phyloP scores from a whole-genome alignment of 805 yeast genomes.

The Wickerhamiella hasegawae region DNA sequence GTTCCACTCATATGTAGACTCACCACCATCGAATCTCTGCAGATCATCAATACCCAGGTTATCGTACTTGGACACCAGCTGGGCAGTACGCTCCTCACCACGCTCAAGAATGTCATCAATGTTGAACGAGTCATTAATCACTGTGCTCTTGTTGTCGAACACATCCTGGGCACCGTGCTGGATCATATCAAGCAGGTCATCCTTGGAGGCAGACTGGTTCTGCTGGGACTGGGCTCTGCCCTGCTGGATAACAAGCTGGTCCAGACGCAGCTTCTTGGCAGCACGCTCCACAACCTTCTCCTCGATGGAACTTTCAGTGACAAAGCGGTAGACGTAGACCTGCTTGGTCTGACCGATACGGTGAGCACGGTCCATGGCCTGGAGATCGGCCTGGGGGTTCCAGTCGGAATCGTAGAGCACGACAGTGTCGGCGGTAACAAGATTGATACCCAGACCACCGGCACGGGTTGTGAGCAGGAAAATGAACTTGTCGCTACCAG shows the following conservation, averaged over 20 bases:
- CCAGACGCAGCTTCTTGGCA: slow-evolving; percentile 80
- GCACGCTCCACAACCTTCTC: slow-evolving; percentile 94
- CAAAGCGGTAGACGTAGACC: slow-evolving; percentile 81
- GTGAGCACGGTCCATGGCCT: slow-evolving; percentile 97
- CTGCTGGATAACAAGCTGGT: slow-evolving; percentile 91
- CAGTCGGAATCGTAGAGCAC: slow-evolving; percentile 85
- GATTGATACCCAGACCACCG: slow-evolving; percentile 89
- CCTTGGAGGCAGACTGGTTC: slow-evolving; percentile 33
- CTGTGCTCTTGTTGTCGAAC: slow-evolving; percentile 34
- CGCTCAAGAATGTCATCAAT: slow-evolving; percentile 66
- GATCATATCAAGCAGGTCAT: slow-evolving; percentile 84
- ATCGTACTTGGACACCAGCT: slow-evolving; percentile 66
- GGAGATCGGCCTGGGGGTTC: slow-evolving; percentile 97
- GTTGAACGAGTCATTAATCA: slow-evolving; percentile 27
- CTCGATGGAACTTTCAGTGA: slow-evolving; percentile 90
- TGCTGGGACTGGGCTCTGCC: slow-evolving; percentile 45
- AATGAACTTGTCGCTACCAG: slow-evolving; percentile 66
- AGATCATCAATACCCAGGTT: slow-evolving; percentile 83
- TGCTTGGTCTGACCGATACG: slow-evolving; percentile 95
- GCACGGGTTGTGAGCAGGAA: slow-evolving; percentile 87
- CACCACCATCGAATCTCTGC: slow-evolving; percentile 69
- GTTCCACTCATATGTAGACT: slow-evolving; percentile 92
- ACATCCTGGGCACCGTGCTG: slow-evolving; percentile 92
- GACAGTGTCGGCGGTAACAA: slow-evolving; percentile 84
- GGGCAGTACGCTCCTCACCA: slow-evolving; percentile 71